A percentile compares a stretch with the other conserved stretches of the same genome.
phyloP scores from a whole-genome alignment of 768 basidiomycete genomes.

The Suillus luteus region DNA sequence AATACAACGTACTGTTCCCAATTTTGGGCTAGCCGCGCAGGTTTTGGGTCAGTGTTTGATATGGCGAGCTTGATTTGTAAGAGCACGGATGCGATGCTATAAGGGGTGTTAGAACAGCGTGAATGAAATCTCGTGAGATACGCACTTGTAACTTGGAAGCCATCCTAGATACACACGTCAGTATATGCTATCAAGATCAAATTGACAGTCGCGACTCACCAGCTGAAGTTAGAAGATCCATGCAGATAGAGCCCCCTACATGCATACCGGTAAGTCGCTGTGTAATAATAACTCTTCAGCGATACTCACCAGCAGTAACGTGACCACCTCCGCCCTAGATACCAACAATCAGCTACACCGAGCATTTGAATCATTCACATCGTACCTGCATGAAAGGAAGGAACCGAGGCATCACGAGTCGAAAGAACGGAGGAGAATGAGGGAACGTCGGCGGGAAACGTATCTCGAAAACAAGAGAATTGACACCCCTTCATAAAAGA shows the following conservation, averaged over 20 bases:
- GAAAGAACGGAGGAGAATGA: constrained; percentile 73
- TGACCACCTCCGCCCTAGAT: constrained; percentile 64
- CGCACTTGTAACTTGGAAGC: constrained; percentile 66
- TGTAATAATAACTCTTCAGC: not conserved
- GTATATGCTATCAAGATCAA: not conserved
- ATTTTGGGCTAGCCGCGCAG: constrained; percentile 43
- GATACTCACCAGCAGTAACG: constrained; percentile 55
- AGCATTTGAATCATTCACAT: not conserved
- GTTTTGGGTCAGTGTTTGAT: not conserved
- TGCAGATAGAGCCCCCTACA: constrained; percentile 70
- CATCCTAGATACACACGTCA: constrained; percentile 45
- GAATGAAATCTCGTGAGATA: constrained; percentile 14
- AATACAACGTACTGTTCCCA: constrained; percentile 47
- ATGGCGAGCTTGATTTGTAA: constrained; percentile 49
- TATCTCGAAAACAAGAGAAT: constrained; percentile 73
- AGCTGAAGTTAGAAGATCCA: constrained; percentile 68
- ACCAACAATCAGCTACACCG: constrained; percentile 3
- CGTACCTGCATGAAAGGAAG: constrained; percentile 58
- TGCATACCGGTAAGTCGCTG: not conserved
- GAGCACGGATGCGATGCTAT: constrained; percentile 44
- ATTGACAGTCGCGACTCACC: constrained; percentile 37
- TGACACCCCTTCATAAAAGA: constrained; percentile 44
- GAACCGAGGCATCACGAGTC: constrained; percentile 73
- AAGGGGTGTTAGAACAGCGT: constrained; percentile 2
- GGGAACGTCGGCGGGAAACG: constrained; percentile 69